Evolutionary conservation across 495 filamentous ascomycete genomes (phyloP).

Genomic region (Bryoglossum gracile): DNA sequence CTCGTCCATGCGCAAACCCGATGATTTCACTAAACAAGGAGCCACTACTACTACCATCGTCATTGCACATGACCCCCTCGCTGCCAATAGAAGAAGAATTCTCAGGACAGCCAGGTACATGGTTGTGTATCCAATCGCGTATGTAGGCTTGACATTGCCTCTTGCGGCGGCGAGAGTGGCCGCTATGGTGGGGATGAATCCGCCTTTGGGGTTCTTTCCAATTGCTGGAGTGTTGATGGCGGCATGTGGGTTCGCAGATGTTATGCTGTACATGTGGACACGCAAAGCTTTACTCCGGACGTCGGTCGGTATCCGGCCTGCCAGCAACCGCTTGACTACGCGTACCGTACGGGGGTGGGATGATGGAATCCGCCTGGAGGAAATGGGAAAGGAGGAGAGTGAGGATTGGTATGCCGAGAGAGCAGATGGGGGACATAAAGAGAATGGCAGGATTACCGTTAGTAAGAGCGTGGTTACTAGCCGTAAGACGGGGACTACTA

Average conservation of each 20-base stretch:
- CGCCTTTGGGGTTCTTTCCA: constrained; percentile 40
- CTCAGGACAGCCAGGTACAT: constrained; percentile 44
- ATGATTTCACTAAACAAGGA: not conserved
- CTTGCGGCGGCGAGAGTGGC: constrained; percentile 50
- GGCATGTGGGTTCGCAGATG: constrained; percentile 52
- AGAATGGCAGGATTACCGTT: not conserved
- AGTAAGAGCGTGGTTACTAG: not conserved
- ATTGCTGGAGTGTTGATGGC: constrained; percentile 51
- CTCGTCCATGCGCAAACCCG: not conserved
- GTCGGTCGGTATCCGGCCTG: constrained; percentile 2
- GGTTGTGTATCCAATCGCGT: constrained; percentile 53
- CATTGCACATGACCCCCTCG: constrained; percentile 3
- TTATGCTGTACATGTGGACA: constrained; percentile 51
- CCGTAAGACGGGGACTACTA: not conserved
- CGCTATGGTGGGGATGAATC: constrained; percentile 36
- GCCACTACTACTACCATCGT: constrained; percentile 7
- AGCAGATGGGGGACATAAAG: not conserved
- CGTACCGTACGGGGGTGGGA: not conserved
- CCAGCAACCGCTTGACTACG: not conserved
- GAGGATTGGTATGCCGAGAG: not conserved
- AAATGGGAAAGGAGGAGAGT: not conserved
- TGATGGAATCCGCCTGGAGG: not conserved
- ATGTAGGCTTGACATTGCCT: constrained; percentile 49
- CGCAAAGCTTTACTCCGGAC: constrained; percentile 27
- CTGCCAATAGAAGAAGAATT: constrained; percentile 6